phyloP scores from a whole-genome alignment of 257 asterid species.

The Plantago major region DNA sequence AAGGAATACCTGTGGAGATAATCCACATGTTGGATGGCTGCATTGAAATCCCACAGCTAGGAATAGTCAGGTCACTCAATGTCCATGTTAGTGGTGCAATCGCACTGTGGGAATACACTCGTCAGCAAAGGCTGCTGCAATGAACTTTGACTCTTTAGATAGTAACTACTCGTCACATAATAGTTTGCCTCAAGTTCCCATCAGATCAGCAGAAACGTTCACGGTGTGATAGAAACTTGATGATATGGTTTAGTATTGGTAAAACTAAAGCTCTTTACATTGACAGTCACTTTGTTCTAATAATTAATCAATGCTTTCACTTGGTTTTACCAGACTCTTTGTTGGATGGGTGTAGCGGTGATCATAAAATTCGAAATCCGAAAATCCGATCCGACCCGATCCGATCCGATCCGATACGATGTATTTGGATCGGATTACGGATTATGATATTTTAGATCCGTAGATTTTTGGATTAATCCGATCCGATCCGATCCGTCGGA shows the following conservation, averaged over 20 bases:
- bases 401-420: too few species aligned
- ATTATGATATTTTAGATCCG: too few species aligned
- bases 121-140: conserved; percentile 52
- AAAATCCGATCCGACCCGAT: too few species aligned
- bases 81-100: conserved; percentile 98
- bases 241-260: neutral
- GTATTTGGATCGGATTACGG: too few species aligned
- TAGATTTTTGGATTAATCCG: too few species aligned
- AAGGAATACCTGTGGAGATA: conserved; percentile 92
- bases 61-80: conserved; percentile 87
- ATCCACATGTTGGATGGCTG: conserved; percentile 89
- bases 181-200: neutral
- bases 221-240: neutral
- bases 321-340: neutral
- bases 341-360: too few species aligned
- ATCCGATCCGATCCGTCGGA: too few species aligned
- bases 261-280: too few species aligned
- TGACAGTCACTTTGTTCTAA: too few species aligned
- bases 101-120: conserved; percentile 95
- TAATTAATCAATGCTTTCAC: neutral
- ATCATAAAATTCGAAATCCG: too few species aligned
- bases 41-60: conserved; percentile 90
- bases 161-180: neutral
- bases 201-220: neutral
- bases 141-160: conserved; percentile 13